Percentiles rank a stretch among this genome's conserved stretches.
Evolutionary conservation across 148 eudicot genomes (phyloP).

Genomic region (Fallopia convolvulus): DNA sequence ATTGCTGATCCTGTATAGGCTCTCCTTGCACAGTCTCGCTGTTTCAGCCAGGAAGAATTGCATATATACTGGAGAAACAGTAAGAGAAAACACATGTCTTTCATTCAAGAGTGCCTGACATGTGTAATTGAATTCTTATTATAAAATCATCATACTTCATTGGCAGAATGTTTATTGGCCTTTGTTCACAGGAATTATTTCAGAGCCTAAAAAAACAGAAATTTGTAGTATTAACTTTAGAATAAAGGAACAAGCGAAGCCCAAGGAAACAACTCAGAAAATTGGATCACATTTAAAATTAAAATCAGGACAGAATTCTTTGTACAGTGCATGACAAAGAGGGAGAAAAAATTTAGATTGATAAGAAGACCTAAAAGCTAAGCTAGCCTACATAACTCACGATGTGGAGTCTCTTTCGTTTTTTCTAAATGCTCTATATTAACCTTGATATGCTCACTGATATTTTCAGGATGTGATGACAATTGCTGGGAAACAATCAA

Average conservation of each 20-base stretch:
- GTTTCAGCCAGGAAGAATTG: conserved; percentile 37
- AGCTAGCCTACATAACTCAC: background rate
- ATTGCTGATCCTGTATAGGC: conserved; percentile 27
- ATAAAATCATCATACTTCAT: background rate
- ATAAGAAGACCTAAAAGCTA: conserved; percentile 1
- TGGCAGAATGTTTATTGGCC: background rate
- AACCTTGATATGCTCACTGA: background rate
- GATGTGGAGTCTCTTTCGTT: background rate
- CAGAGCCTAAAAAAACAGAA: background rate
- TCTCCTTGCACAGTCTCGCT: conserved; percentile 58
- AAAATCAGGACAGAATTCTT: background rate
- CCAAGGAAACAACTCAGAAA: background rate
- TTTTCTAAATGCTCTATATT: background rate
- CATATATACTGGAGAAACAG: conserved; percentile 66
- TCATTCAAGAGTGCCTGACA: no score
- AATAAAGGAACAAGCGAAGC: background rate
- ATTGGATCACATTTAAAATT: background rate
- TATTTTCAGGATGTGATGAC: background rate
- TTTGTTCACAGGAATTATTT: background rate
- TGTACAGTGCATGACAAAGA: background rate
- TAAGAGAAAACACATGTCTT: conserved; percentile 20
- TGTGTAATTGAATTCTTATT: background rate
- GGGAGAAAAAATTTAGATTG: background rate
- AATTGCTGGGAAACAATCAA: background rate
- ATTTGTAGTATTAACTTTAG: background rate